Evolutionary conservation across 176 grass and related monocot genomes (phyloP), one percentile per base, ranked within the genome.

Genomic region (Coix lacrymajobi): DNA sequence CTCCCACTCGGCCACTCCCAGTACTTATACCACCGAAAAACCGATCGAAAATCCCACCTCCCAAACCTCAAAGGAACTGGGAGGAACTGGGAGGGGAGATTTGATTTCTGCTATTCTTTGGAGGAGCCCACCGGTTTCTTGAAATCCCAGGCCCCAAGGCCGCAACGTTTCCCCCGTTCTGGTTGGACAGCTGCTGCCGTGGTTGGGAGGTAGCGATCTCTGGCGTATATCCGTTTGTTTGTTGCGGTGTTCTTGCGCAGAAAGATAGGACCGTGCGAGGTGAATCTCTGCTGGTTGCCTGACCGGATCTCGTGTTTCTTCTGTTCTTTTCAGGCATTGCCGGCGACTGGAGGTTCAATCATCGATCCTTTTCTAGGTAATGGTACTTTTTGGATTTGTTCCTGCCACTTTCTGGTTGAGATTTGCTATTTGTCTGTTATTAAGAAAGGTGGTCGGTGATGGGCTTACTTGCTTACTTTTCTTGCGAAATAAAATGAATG

Each of bases 11-110:
- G 36, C 62, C 69, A 29, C 31, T 43, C 63, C 46, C 76, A 46
- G 22, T 84, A 88, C 86, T 73, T 64, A 65, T 48, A 82, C 28
- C 71, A 69, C 39, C 51, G 6, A 62, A 45, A 80, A 89, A 25
- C 8, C 33, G 30, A 75, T 12, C 75, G n/a, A 3, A 14, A 76
- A 68, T 85, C 41, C 62, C 38, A 80, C 7, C 69, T 40, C 82
- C 14, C 39, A 20, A 54, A 68, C 63, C 4, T 29, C 38, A 15
- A 20, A 48, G 22, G 15, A 51, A 22, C 52, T 69, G 28, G 73
- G 36, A 29, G 19, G n/a, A 11, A 46, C 34, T 2, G 5, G 44
- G 44, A n/a, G 22, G 4, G 39, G 49, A 26, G 25, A 31, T 78
- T 57, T 67, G 38, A 63, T 31, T 28, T 83, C 57, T 28, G 45